phyloP scores from a whole-genome alignment of 371 early-diverging fungal genomes.

The Circinella minor region DNA sequence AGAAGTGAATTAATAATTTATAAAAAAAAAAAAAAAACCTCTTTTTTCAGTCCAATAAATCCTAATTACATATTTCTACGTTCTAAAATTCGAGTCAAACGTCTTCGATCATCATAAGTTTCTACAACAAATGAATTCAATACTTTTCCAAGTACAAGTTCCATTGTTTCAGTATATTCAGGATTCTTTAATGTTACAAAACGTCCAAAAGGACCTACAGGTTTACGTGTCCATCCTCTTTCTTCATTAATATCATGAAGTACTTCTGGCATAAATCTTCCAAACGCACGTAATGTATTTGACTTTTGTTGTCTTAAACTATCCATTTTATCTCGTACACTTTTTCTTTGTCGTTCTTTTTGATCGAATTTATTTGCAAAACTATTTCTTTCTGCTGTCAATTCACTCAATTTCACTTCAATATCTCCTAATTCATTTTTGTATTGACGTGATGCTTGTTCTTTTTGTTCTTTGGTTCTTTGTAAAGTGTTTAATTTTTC shows the following conservation, averaged over 20 bases:
- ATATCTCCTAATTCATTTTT: not conserved
- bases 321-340: constrained; percentile 2
- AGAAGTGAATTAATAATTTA: no score
- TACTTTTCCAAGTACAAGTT: constrained; percentile 68
- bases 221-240: constrained; percentile 61
- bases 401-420: not conserved
- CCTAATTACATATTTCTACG: constrained; percentile 44
- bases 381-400: constrained; percentile 12
- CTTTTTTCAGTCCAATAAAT: not conserved
- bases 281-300: constrained; percentile 75
- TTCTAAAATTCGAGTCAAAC: constrained; percentile 57
- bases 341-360: not conserved
- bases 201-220: constrained; percentile 88
- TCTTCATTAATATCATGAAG: constrained; percentile 64
- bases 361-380: not conserved
- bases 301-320: constrained; percentile 57
- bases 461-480: constrained; percentile 22
- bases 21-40: no score
- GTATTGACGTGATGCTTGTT: not conserved
- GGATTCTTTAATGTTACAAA: constrained; percentile 69
- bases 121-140: constrained; percentile 83
- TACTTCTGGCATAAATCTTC: constrained; percentile 70
- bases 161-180: constrained; percentile 71
- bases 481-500: constrained; percentile 42
- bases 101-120: constrained; percentile 66